Base-by-base conservation (phyloP, 352 stramenopile genomes). In the Globisporangium parvum region DNA sequence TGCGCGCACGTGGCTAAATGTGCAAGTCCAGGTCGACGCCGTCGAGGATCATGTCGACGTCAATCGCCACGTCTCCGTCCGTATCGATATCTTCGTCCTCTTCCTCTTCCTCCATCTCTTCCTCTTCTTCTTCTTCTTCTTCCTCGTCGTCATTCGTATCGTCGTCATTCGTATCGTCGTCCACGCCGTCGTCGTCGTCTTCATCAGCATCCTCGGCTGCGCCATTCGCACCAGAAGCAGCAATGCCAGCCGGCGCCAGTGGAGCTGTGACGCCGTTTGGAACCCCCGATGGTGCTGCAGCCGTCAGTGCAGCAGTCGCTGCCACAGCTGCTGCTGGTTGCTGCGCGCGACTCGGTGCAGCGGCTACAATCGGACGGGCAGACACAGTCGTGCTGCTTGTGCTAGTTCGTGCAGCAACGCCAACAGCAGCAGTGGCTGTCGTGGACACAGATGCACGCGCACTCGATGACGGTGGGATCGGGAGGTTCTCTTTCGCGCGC, bases 401-500 rank as follows among this genome's bases (percentile, higher is more conserved):
- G 37, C 23, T 20, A 10, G 44, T 15, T 28, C 18, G 1, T 12
- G 51, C 17, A 37, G 31, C 31, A 8, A 37, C 31, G 8, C 31
- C 31, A 37, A 8, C 31, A n/a, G n/a, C n/a, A n/a, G n/a, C n/a
- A n/a, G n/a, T n/a, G 6, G 31, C 10, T 37, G 31, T 8, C 10
- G 31, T 11, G 1, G 31, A 37, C 6, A 37, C 31, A n/a, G n/a
- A n/a, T 37, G 24, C 15, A 28, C 24, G 8, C 5, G 48, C 48
- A 15, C 11, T 53, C 33, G 33, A 10, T 8, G 33, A n/a, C n/a
- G 48, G n/a, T 21, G 39, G 31, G 14, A 72, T 61, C 20, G 76
- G 57, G 2, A 77, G 67, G 49, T 87, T 88, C 58, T 92, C 79
- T 58, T 89, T 92, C 66, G 81, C 67, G 8, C 70, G 74, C 82